Evolutionary conservation across 2,329 filamentous ascomycete species (phyloP).

Genomic region (Hymenoscyphus repandus): DNA sequence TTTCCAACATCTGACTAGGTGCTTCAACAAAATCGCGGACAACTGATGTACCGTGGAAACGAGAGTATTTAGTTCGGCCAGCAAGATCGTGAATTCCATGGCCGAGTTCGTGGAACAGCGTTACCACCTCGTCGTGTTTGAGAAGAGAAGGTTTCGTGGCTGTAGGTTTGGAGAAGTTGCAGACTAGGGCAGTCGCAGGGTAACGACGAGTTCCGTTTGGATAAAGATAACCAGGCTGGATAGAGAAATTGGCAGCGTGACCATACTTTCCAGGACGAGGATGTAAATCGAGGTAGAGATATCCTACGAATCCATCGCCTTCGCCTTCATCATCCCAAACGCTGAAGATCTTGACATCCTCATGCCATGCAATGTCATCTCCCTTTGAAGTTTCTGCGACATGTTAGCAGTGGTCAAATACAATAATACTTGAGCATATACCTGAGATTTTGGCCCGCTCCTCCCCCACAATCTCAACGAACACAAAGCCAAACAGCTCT

Average conservation of each 20-base stretch:
- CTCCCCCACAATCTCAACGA: conserved; percentile 64
- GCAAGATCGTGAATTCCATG: conserved; percentile 67
- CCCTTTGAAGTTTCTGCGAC: conserved; percentile 24
- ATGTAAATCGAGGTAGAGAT: conserved; percentile 77
- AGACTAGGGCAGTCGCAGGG: conserved; percentile 74
- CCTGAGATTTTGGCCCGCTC: conserved; percentile 45
- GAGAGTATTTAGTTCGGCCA: conserved; percentile 56
- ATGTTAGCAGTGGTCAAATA: conserved; percentile 1
- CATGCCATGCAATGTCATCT: conserved; percentile 64
- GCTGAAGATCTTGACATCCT: conserved; percentile 76
- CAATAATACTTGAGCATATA: conserved; percentile 5
- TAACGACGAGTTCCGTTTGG: conserved; percentile 67
- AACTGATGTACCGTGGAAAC: conserved; percentile 63
- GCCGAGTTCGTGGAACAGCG: conserved; percentile 73
- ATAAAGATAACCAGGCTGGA: conserved; percentile 66
- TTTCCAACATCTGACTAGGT: conserved; percentile 68
- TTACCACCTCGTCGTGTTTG: conserved; percentile 79
- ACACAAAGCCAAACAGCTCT: conserved; percentile 72
- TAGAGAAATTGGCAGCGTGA: conserved; percentile 79
- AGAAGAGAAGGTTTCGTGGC: conserved; percentile 70
- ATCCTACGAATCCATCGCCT: conserved; percentile 70
- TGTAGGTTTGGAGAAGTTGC: conserved; percentile 80
- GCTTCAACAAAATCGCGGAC: conserved; percentile 68
- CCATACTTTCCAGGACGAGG: conserved; percentile 78
- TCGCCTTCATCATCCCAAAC: conserved; percentile 75